These are phyloP conservation scores for Phaseolus coccineus DNA, from an alignment of 331 rosid species.

Conservation along the genomic window DNA sequence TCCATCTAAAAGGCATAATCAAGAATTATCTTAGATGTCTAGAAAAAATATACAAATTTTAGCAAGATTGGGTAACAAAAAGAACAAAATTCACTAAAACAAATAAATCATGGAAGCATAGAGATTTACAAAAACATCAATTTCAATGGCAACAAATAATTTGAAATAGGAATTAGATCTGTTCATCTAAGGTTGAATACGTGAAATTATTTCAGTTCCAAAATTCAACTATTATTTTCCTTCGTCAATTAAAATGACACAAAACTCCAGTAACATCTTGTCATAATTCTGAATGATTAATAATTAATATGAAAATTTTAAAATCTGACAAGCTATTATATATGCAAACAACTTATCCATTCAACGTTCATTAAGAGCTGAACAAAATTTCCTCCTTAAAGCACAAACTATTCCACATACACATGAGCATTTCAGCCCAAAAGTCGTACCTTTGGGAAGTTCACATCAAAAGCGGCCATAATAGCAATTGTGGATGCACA, in stretches of 20 bases:
- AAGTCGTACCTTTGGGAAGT: slow-evolving; percentile 77
- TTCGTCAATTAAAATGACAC: not conserved
- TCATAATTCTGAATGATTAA: not conserved
- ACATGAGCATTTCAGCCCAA: not conserved
- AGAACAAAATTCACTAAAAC: not conserved
- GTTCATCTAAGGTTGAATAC: slow-evolving; percentile 23
- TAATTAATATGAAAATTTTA: not conserved
- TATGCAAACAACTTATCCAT: slow-evolving; percentile 33
- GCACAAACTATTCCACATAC: slow-evolving; percentile 13
- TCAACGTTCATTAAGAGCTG: slow-evolving; percentile 21
- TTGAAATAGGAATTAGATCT: slow-evolving; percentile 4
- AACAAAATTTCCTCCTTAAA: not conserved
- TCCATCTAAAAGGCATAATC: not conserved
- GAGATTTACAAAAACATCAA: not conserved
- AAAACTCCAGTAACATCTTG: slow-evolving; percentile 2
- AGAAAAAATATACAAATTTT: not conserved
- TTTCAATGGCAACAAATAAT: not conserved
- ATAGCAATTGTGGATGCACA: slow-evolving; percentile 95
- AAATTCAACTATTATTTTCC: not conserved
- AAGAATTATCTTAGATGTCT: not conserved
- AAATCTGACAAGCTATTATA: not conserved
- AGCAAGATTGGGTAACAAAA: not conserved
- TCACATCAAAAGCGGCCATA: slow-evolving; percentile 87
- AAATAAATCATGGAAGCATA: slow-evolving; percentile 20
- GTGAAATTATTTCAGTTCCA: slow-evolving; percentile 14